A percentile compares a stretch with the other conserved stretches of the same genome.
Conservation (phyloP, 139 green algal species). For the Deuterostichococcus epilithicus region DNA sequence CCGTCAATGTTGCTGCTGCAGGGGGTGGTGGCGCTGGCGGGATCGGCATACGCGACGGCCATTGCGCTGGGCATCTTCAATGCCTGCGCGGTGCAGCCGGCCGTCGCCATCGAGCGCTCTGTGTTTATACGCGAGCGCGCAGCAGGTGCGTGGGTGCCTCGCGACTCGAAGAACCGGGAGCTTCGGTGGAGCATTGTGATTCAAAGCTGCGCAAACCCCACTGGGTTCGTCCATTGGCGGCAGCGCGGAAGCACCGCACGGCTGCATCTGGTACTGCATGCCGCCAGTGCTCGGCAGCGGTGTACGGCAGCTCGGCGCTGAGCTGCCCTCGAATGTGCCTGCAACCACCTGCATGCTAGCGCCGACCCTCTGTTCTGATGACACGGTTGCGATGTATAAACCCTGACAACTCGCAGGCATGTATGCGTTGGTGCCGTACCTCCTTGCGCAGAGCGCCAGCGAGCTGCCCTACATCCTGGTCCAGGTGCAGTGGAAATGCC, state of each 20-base stretch:
- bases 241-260: too few relatives aligned
- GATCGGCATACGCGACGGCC: constrained; percentile 7
- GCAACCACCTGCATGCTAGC: background rate
- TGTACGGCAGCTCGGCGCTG: background rate
- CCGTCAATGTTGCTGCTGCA: too few relatives aligned
- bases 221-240: too few relatives aligned
- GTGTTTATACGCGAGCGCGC: constrained; percentile 22
- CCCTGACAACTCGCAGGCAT: background rate
- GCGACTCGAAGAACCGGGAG: too few relatives aligned
- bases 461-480: constrained; percentile 23
- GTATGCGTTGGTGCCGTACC: constrained; percentile 39
- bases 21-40: constrained; percentile 10
- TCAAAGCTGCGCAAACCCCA: too few relatives aligned
- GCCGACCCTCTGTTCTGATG: background rate
- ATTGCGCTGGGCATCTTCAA: constrained; percentile 44
- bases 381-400: too few relatives aligned
- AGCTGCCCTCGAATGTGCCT: background rate
- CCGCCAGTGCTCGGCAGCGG: too few relatives aligned
- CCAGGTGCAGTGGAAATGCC: background rate
- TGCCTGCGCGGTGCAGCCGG: constrained; percentile 36
- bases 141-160: constrained; percentile 3
- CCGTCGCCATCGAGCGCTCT: background rate
- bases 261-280: too few relatives aligned
- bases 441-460: constrained; percentile 30
- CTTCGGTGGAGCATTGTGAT: too few relatives aligned